Evolutionary conservation across 129 eudicot genomes (phyloP), one percentile per base, ranked within the genome.

Genomic region (Flaveria ramosissima): DNA sequence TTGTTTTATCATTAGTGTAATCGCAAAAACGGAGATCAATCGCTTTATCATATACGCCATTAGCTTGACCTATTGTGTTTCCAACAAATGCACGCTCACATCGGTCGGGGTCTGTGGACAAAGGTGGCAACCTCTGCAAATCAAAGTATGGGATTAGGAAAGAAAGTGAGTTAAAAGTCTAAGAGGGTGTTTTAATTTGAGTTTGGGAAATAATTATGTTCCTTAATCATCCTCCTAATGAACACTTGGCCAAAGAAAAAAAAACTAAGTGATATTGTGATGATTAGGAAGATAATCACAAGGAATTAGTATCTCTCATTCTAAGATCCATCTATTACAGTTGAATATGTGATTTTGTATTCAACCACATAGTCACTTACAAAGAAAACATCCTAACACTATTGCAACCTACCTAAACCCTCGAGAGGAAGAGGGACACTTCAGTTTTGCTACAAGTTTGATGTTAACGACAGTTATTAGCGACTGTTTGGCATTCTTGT

Each of bases 41-140:
- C 27, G 93, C 84, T 72, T 91, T 94, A 65, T 94, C 98, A 43
- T 94, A 94, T 42, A 94, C 98, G 6, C 98, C 98, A 73, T 94
- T 94, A 41, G 98, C 98, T 83, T 94, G 98, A 64, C 98, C 98
- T 39, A 94, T 94, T 12, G 98, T 94, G 83, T 94, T 94, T 32
- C 98, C 98, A 65, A 94, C 93, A 78, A 89, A 94, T 70, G 98
- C 98, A 69, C 92, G 92, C 71, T 83, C 86, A 71, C 98, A 94
- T 26, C 98, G 81, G 24, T 89, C 69, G 0, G 97, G 97, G 9
- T 94, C 98, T 46, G 93, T 94, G 4, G 98, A 94, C 68, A 94
- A 80, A 60, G 98, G 98, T 24, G 98, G 98, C 70, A 94, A 83
- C 79, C 97, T 89, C 98, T 93, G 92, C 85, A 80, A 72, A 45